Conservation (phyloP, 345 rosid genomes). For the Eucalyptus curtisii region DNA sequence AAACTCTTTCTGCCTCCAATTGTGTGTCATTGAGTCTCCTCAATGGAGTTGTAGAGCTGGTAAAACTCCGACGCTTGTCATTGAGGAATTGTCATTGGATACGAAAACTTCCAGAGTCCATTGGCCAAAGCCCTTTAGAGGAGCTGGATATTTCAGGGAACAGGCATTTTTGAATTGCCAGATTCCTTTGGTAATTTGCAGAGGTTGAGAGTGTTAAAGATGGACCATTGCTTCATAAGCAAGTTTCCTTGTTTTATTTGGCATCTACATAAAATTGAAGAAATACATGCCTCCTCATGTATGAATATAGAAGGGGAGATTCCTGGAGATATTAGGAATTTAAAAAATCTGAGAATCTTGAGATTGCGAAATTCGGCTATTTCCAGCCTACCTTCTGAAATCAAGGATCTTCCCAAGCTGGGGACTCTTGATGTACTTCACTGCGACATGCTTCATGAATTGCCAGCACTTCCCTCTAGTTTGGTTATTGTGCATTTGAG, state of each 20-base stretch:
- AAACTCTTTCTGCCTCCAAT: not conserved
- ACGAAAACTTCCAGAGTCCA: not conserved
- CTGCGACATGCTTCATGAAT: not conserved
- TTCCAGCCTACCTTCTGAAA: not conserved
- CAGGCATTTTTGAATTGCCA: not conserved
- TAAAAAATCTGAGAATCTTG: not conserved
- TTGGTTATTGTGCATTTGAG: not conserved
- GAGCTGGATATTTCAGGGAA: not conserved
- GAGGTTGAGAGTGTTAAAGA: not conserved
- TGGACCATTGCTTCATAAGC: not conserved
- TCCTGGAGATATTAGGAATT: not conserved
- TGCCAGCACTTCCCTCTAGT: not conserved
- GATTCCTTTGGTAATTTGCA: not conserved
- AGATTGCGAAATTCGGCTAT: not conserved
- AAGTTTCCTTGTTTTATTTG: not conserved
- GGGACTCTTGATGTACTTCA: not conserved
- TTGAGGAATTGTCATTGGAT: not conserved
- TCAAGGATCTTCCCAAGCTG: not conserved
- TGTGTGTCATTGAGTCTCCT: not conserved
- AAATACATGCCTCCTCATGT: not conserved
- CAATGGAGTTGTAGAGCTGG: too few species aligned
- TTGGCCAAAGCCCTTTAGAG: not conserved
- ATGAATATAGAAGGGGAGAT: not conserved
- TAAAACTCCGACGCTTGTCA: too few species aligned
- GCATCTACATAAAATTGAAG: not conserved